These are phyloP conservation scores for Cytospora paraplurivora DNA, from an alignment of 2,329 filamentous ascomycete genomes.

Conservation along the genomic window DNA sequence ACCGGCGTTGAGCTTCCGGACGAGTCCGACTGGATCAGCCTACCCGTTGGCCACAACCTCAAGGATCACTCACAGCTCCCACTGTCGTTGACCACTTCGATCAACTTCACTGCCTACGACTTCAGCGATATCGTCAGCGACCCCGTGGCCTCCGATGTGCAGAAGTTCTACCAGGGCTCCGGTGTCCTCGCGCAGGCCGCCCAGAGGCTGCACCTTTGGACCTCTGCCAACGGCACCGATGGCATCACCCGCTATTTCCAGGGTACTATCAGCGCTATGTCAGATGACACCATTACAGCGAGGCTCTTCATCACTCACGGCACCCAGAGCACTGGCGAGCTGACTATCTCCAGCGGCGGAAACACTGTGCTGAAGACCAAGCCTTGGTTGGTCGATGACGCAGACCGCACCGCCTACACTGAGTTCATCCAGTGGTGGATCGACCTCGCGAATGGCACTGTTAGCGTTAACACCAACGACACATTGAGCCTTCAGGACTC, in stretches of 20 bases:
- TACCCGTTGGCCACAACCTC: constrained; percentile 25
- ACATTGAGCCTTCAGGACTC: constrained; percentile 6
- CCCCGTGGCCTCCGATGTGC: constrained; percentile 27
- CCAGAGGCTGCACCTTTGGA: constrained; percentile 34
- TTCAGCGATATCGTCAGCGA: constrained; percentile 22
- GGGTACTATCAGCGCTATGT: constrained; percentile 31
- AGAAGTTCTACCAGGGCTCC: constrained; percentile 32
- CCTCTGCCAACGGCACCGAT: constrained; percentile 31
- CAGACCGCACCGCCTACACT: constrained; percentile 30
- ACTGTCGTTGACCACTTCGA: constrained; percentile 29
- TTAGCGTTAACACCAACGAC: constrained; percentile 4
- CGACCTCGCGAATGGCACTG: constrained; percentile 19
- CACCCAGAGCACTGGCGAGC: constrained; percentile 32
- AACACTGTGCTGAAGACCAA: constrained; percentile 32
- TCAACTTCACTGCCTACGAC: constrained; percentile 30
- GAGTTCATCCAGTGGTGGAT: constrained; percentile 26
- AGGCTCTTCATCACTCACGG: constrained; percentile 34
- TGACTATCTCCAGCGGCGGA: constrained; percentile 32
- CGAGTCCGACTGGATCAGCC: constrained; percentile 23
- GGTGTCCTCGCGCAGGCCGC: constrained; percentile 33
- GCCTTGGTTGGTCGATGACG: constrained; percentile 32
- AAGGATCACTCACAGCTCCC: constrained; percentile 28
- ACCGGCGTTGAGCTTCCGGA: constrained; percentile 25
- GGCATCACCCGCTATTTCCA: constrained; percentile 34
- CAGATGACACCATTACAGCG: constrained; percentile 30